Evolutionary conservation across 2,329 filamentous ascomycete species (phyloP), one percentile per base, ranked within the genome.

Genomic region (Cytospora schulzeri): DNA sequence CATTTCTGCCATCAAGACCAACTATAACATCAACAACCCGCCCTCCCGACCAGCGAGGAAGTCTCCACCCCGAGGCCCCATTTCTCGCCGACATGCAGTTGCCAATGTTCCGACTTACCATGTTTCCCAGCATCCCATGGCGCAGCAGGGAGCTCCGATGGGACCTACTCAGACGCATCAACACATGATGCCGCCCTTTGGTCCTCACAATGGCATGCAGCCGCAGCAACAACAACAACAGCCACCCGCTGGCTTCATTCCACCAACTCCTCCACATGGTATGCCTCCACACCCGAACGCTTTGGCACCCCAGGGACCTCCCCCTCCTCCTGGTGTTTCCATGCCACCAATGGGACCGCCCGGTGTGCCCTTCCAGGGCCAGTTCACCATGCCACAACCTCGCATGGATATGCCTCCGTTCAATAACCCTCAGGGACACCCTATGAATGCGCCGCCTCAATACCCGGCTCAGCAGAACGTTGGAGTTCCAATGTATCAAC

Each of bases 401-500:
- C n/a, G 31, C 53, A 38, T 51, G 61, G 41, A 60, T 6, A 57
- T 41, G 41, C 29, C 50, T 19, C 61, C 26, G 45, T 56, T 52
- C 14, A n/a, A 28, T 12, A 19, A 48, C 31, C 53, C 61, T 24
- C 45, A 55, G 11, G 61, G 52, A 22, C 29, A 53, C 14, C 54
- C 35, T 15, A 50, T 41, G 57, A 33, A 33, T 24, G 15, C 22
- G 33, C 45, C 61, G 4, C 33, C 35, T 51, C 61, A 51, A 17
- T 38, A 54, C 31, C 55, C 45, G 48, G 57, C 14, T 35, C 61
- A 55, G 17, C 57, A 54, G 54, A 33, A 45, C 28, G 57, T 28
- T 12, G 26, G 35, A 15, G 7, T 38, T 51, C 61, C 61, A 15
- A 19, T 57, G 48, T 66, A 64, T 22, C 64, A 61, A 19, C 24